These are phyloP conservation scores for Podila epicladia DNA, from an alignment of 192 early-diverging fungal genomes.

Conservation along the genomic window DNA sequence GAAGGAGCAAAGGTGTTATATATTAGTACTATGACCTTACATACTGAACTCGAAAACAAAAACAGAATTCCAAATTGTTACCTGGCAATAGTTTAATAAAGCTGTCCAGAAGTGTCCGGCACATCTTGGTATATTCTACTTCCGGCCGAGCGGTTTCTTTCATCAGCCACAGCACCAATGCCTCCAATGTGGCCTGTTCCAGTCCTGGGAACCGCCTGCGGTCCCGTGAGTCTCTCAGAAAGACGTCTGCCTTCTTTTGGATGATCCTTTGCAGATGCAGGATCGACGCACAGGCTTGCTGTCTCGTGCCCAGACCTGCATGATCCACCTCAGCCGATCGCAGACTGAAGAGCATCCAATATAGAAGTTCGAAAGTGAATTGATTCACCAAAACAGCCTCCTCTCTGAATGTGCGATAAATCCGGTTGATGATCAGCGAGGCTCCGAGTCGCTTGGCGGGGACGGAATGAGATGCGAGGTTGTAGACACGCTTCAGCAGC, in stretches of 20 bases:
- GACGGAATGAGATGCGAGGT: constrained; percentile 67
- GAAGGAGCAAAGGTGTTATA: neutral
- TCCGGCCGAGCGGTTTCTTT: constrained; percentile 60
- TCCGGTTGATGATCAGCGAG: constrained; percentile 72
- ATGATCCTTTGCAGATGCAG: constrained; percentile 70
- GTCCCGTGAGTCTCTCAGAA: constrained; percentile 45
- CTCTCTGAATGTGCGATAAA: constrained; percentile 77
- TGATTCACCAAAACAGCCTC: constrained; percentile 69
- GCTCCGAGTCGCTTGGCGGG: constrained; percentile 74
- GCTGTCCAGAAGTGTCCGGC: constrained; percentile 69
- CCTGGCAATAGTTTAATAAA: constrained; percentile 59
- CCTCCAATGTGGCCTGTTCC: constrained; percentile 50
- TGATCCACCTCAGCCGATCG: constrained; percentile 70
- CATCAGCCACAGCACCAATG: constrained; percentile 68
- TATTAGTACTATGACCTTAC: no score
- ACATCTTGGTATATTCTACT: constrained; percentile 68
- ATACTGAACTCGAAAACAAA: neutral
- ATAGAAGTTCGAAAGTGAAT: constrained; percentile 75
- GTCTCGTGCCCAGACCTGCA: constrained; percentile 62
- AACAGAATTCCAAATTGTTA: constrained; percentile 17
- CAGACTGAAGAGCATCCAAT: constrained; percentile 71
- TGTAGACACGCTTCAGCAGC: constrained; percentile 72
- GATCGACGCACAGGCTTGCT: constrained; percentile 63
- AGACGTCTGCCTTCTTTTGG: constrained; percentile 59
- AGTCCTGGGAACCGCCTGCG: constrained; percentile 63